These are phyloP conservation scores for Arthrinium puccinioides DNA, from an alignment of 2,329 filamentous ascomycete genomes.

Conservation along the genomic window DNA sequence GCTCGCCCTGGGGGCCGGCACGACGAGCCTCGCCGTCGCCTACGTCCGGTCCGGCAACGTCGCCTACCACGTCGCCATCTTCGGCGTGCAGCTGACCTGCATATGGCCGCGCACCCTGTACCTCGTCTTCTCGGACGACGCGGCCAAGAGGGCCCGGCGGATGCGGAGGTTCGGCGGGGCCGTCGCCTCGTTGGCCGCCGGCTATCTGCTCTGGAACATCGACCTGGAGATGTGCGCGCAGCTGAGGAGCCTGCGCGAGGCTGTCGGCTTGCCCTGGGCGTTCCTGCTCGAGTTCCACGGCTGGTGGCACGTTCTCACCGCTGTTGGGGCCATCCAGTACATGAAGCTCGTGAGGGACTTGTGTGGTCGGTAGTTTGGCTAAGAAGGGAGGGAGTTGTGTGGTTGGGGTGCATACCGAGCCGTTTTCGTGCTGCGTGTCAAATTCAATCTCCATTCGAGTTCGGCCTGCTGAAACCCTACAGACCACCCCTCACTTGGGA, in stretches of 20 bases:
- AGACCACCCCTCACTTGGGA: too few relatives aligned
- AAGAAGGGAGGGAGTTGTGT: too few relatives aligned
- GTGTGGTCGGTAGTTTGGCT: too few relatives aligned
- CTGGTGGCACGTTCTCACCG: slow-evolving; percentile 59
- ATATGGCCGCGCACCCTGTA: slow-evolving; percentile 21
- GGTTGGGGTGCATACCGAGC: too few relatives aligned
- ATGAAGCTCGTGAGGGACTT: slow-evolving; percentile 27
- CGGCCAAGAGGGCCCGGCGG: slow-evolving; percentile 10
- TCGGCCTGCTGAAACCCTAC: too few relatives aligned
- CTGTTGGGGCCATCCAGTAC: slow-evolving; percentile 39
- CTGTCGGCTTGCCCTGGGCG: slow-evolving; percentile 45
- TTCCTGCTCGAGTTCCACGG: slow-evolving; percentile 53
- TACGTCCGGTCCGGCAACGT: slow-evolving; percentile 35
- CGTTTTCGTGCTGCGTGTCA: too few relatives aligned
- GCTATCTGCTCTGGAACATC: slow-evolving; percentile 49
- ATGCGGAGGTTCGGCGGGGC: slow-evolving; percentile 18
- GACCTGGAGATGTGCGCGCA: slow-evolving; percentile 44
- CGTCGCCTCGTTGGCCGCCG: slow-evolving; percentile 28
- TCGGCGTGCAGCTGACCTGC: slow-evolving; percentile 22
- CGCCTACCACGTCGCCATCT: slow-evolving; percentile 33
- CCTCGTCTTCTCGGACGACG: slow-evolving; percentile 22
- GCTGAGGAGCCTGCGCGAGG: slow-evolving; percentile 35
- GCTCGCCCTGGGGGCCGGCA: slow-evolving; percentile 29
- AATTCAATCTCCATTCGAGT: too few relatives aligned
- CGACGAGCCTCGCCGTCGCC: slow-evolving; percentile 31